A percentile compares a stretch with the other conserved stretches of the same genome.
Conservation (phyloP, 1,284 basidiomycete species). For the Xerocomus nothofagi region DNA sequence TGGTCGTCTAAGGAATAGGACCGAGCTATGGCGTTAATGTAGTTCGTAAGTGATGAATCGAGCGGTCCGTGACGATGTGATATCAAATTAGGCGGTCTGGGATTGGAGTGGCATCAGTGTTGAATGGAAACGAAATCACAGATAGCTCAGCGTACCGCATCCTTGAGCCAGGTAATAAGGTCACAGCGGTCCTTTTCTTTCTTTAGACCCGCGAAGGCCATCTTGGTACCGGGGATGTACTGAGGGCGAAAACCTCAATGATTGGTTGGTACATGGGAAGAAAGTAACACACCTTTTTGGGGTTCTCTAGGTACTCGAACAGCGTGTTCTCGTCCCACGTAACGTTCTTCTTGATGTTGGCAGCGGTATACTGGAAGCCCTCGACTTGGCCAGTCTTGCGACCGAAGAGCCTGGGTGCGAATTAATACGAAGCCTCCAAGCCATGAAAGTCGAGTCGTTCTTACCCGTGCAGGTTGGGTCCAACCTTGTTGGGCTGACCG, state of each 20-base stretch:
- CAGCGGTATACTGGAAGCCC: constrained; percentile 91
- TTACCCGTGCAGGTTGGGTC: constrained; percentile 93
- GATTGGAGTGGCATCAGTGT: not conserved
- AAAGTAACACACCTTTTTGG: constrained; percentile 75
- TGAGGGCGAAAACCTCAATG: constrained; percentile 29
- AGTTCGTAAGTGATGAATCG: constrained; percentile 12
- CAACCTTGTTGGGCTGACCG: constrained; percentile 87
- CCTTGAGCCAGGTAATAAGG: constrained; percentile 79
- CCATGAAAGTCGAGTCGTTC: constrained; percentile 15
- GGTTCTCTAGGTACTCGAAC: constrained; percentile 94
- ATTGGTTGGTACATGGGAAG: not conserved
- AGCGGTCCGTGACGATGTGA: constrained; percentile 12
- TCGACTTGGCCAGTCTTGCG: constrained; percentile 89
- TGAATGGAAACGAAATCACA: not conserved
- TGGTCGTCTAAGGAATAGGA: constrained; percentile 37
- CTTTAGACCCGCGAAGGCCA: constrained; percentile 97
- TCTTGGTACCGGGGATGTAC: constrained; percentile 97
- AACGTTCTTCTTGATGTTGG: constrained; percentile 96
- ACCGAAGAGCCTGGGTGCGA: constrained; percentile 61
- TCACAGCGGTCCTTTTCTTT: constrained; percentile 96
- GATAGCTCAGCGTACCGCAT: constrained; percentile 47
- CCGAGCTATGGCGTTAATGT: constrained; percentile 23
- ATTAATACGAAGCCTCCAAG: not conserved
- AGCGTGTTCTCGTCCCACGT: constrained; percentile 85
- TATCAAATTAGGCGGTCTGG: constrained; percentile 31